These are phyloP conservation scores for Blastobotrys niveus DNA, from an alignment of 1,139 yeast genomes.

Conservation along the genomic window DNA sequence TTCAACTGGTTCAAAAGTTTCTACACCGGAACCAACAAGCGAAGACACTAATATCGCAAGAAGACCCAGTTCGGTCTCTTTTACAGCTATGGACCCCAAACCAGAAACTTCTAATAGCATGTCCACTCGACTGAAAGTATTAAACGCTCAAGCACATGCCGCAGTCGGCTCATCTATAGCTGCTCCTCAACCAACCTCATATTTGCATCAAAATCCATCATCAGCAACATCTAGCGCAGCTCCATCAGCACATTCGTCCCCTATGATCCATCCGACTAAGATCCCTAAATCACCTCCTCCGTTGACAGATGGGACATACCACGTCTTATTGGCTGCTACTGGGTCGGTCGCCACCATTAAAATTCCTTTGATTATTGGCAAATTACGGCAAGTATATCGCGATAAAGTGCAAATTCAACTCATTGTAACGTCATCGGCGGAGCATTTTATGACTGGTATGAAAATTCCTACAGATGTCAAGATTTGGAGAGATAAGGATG, in stretches of 20 bases:
- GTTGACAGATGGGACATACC: conserved; percentile 1
- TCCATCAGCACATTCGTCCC: conserved; percentile 32
- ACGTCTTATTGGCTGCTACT: conserved; percentile 77
- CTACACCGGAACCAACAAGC: background rate
- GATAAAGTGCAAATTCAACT: conserved; percentile 65
- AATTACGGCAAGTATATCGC: conserved; percentile 23
- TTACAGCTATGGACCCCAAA: background rate
- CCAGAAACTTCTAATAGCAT: background rate
- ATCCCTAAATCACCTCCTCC: conserved; percentile 1
- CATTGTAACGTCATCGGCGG: conserved; percentile 78
- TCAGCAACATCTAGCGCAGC: conserved; percentile 1
- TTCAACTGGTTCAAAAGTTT: too few relatives aligned
- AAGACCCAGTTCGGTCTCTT: conserved; percentile 7
- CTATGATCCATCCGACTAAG: conserved; percentile 46
- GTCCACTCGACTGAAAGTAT: background rate
- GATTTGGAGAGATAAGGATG: conserved; percentile 92
- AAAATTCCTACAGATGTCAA: conserved; percentile 74
- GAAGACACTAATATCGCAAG: background rate
- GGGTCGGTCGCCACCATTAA: conserved; percentile 97
- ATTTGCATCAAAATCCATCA: background rate
- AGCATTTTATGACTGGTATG: conserved; percentile 51
- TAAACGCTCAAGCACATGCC: conserved; percentile 1
- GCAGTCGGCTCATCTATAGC: background rate
- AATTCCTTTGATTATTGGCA: conserved; percentile 41
- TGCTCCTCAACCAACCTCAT: background rate